A percentile compares a stretch with the other conserved stretches of the same genome.
These are phyloP conservation scores for Suhomyces terraborum DNA, from an alignment of 1,139 yeast species.

Conservation along the genomic window DNA sequence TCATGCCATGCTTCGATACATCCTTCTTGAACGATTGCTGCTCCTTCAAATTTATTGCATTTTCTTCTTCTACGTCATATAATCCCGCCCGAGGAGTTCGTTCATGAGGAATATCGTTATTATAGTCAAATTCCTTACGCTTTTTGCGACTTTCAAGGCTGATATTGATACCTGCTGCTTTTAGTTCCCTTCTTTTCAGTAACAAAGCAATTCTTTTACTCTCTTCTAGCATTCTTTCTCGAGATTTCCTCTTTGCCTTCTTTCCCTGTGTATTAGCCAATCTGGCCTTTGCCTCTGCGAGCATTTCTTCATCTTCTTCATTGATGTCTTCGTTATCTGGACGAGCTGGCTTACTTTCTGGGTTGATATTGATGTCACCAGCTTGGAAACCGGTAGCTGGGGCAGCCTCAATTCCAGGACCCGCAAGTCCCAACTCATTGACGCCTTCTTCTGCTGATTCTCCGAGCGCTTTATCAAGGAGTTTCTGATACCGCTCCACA, in stretches of 20 bases:
- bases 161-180: slow-evolving; percentile 78
- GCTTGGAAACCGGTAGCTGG: slow-evolving; percentile 45
- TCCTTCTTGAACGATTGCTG: slow-evolving; percentile 45
- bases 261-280: slow-evolving; percentile 92
- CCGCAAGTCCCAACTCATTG: slow-evolving; percentile 44
- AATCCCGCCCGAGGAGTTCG: slow-evolving; percentile 69
- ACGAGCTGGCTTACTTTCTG: slow-evolving; percentile 81
- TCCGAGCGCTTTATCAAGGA: slow-evolving; percentile 59
- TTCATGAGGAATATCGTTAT: slow-evolving; percentile 81
- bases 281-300: slow-evolving; percentile 90
- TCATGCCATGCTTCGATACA: slow-evolving; percentile 53
- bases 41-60: slow-evolving; percentile 38
- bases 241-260: slow-evolving; percentile 86
- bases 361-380: slow-evolving; percentile 67
- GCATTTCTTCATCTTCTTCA: slow-evolving; percentile 90
- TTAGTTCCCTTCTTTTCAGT: slow-evolving; percentile 82
- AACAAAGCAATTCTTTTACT: slow-evolving; percentile 72
- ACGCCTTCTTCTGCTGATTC: slow-evolving; percentile 22
- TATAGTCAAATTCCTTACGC: slow-evolving; percentile 71
- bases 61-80: slow-evolving; percentile 68
- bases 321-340: slow-evolving; percentile 81
- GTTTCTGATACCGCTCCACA: slow-evolving; percentile 79
- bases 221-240: slow-evolving; percentile 79
- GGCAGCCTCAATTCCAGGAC: slow-evolving; percentile 59
- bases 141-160: slow-evolving; percentile 52